Percentiles rank a stretch among this genome's conserved stretches.
phyloP scores from a whole-genome alignment of 106 monocot genomes.

The Gastrodia elata region DNA sequence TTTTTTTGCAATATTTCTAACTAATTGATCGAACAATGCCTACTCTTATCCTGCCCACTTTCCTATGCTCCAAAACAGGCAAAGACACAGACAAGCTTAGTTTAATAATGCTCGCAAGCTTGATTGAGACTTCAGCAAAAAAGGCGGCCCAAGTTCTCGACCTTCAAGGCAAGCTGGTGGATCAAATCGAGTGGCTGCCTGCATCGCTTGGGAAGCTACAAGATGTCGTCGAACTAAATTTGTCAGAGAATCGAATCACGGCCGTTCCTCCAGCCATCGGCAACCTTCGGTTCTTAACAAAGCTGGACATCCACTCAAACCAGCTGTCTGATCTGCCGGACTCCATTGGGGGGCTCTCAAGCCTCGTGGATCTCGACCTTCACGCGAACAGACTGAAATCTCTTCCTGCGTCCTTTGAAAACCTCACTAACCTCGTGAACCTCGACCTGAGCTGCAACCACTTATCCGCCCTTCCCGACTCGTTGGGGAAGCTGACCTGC shows the following conservation, averaged over 20 bases:
- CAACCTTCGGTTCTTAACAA: slow-evolving; percentile 43
- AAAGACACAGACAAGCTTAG: slow-evolving; percentile 46
- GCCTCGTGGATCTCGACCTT: slow-evolving; percentile 62
- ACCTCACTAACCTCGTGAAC: slow-evolving; percentile 51
- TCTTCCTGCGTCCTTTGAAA: slow-evolving; percentile 64
- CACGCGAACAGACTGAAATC: slow-evolving; percentile 75
- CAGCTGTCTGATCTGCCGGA: slow-evolving; percentile 60
- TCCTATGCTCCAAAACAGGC: slow-evolving; percentile 14
- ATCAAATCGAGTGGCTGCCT: slow-evolving; percentile 94
- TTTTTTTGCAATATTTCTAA: not conserved
- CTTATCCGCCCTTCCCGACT: slow-evolving; percentile 46
- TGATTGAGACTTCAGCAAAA: slow-evolving; percentile 76
- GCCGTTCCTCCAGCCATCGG: slow-evolving; percentile 76
- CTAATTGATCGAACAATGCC: not conserved
- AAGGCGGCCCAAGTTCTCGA: slow-evolving; percentile 44
- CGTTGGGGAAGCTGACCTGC: slow-evolving; percentile 62
- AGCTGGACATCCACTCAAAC: slow-evolving; percentile 79
- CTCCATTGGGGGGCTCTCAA: slow-evolving; percentile 48
- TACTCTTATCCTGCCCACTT: not conserved
- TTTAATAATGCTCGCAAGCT: slow-evolving; percentile 87
- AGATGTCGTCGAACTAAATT: slow-evolving; percentile 52
- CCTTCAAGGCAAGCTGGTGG: slow-evolving; percentile 72
- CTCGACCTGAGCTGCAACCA: slow-evolving; percentile 69
- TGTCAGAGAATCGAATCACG: slow-evolving; percentile 81
- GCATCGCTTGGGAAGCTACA: slow-evolving; percentile 73